Percentiles rank a stretch among this genome's conserved stretches.
Evolutionary conservation across 306 rosid genomes (phyloP).

Genomic region (Fagus crenata): DNA sequence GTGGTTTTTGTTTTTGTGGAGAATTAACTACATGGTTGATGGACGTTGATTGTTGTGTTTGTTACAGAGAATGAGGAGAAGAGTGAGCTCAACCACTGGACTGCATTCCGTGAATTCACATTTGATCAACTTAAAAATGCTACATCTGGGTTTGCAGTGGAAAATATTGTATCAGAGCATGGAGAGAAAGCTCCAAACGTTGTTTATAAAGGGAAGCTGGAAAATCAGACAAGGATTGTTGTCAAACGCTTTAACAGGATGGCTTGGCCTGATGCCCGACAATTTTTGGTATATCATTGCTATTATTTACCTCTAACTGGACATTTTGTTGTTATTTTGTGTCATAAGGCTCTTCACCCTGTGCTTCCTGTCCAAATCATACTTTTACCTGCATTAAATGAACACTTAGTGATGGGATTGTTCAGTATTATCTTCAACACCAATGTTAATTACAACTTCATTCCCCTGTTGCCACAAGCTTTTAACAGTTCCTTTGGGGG

Average conservation of each 20-base stretch:
- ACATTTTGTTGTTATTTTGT: slow-evolving; percentile 3
- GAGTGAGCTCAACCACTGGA: slow-evolving; percentile 49
- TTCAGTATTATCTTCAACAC: slow-evolving; percentile 1
- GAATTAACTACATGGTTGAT: slow-evolving; percentile 17
- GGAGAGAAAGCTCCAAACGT: slow-evolving; percentile 89
- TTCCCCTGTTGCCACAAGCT: background rate
- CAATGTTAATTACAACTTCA: background rate
- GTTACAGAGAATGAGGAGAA: slow-evolving; percentile 62
- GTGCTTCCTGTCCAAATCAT: background rate
- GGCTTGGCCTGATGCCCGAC: slow-evolving; percentile 84
- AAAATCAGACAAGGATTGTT: slow-evolving; percentile 72
- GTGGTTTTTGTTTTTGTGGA: slow-evolving; percentile 7
- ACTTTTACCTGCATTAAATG: slow-evolving; percentile 18
- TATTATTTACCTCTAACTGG: background rate
- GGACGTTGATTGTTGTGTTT: slow-evolving; percentile 25
- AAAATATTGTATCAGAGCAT: slow-evolving; percentile 82
- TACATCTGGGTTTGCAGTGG: slow-evolving; percentile 83
- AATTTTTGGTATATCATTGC: slow-evolving; percentile 57
- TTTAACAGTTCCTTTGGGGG: background rate
- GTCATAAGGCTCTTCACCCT: background rate
- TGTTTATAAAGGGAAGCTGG: slow-evolving; percentile 83
- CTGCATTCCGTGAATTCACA: slow-evolving; percentile 62
- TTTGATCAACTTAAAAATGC: slow-evolving; percentile 76
- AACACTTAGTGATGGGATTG: background rate
- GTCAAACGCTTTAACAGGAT: slow-evolving; percentile 75